Evolutionary conservation across 78 protist genomes (phyloP).

Genomic region (Tieghemostelium lacteum): DNA sequence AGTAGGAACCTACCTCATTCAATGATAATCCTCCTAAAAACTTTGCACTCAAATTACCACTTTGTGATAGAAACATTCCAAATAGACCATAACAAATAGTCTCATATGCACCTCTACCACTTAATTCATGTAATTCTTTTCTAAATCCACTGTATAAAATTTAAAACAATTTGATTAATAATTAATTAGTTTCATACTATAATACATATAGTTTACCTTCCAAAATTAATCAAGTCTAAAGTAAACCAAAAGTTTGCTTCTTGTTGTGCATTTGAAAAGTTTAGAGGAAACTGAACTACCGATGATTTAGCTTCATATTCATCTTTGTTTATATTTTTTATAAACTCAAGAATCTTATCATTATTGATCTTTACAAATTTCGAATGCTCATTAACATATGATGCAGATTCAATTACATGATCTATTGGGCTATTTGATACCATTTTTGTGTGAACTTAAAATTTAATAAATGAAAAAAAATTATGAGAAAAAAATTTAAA

Average conservation of each 20-base stretch:
- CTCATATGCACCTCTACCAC: constrained; percentile 50
- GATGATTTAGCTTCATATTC: constrained; percentile 43
- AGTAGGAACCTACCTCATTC: constrained; percentile 25
- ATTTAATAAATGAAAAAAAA: too few relatives aligned
- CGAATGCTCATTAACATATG: constrained; percentile 28
- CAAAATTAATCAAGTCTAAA: constrained; percentile 63
- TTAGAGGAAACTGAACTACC: constrained; percentile 39
- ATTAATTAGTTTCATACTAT: too few relatives aligned
- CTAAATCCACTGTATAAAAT: constrained; percentile 30
- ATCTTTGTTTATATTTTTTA: constrained; percentile 28
- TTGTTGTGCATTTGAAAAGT: constrained; percentile 34
- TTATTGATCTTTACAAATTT: constrained; percentile 26
- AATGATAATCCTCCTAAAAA: constrained; percentile 28
- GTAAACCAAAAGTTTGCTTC: constrained; percentile 65
- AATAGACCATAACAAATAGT: constrained; percentile 62
- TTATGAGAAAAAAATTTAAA: too few relatives aligned
- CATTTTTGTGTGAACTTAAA: too few relatives aligned
- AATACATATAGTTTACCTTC: constrained; percentile 6
- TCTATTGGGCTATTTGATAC: constrained; percentile 15
- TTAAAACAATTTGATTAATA: not conserved
- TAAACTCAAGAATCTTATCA: constrained; percentile 17
- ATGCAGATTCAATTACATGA: constrained; percentile 29
- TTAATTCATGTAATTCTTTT: constrained; percentile 46
- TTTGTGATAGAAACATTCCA: constrained; percentile 67
- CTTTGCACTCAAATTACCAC: constrained; percentile 36